Evolutionary conservation across 768 basidiomycete species (phyloP), one percentile per base, ranked within the genome.

Genomic region (Hygrocybe punicea): DNA sequence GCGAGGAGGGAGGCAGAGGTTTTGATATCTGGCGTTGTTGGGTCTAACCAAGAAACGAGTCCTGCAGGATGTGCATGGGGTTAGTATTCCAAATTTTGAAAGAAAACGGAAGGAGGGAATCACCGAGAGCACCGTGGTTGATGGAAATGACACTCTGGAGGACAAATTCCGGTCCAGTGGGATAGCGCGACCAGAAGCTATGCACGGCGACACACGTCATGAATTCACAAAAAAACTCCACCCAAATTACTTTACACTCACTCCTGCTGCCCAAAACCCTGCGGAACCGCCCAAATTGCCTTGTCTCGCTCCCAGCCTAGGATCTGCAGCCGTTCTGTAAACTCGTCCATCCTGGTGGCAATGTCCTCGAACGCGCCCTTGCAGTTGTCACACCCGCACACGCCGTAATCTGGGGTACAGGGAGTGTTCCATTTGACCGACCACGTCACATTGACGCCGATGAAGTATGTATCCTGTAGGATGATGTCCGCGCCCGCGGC

Each of bases 261-360:
- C 71, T 81, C 81, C 37, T 71, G 70, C 55, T 78, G 79, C 24
- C 87, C 87, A 65, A 92, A 92, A 0, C 80, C 89, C 69, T 92
- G 90, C 0, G 89, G 87, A 1, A 91, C 89, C 2, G 84, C 83
- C 91, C 89, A 91, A 0, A 90, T 78, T 1, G 85, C 80, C 65
- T 87, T 85, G 5, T 78, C 81, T 10, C 81, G 73, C 60, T 85
- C 84, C 84, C 87, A 87, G 2, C 86, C 87, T 59, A 85, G 80
- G 48, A 81, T 75, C 58, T 82, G 79, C 14, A 86, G 63, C 19
- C 87, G 76, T 49, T 83, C 72, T 48, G 71, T 71, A 70, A 85
- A 90, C 57, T 85, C 78, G 50, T 87, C 83, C 75, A 90, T 82
- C 33, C 89, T 76, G 0, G 74, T 76, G 10, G 83, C 80, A 52